Evolutionary conservation across 2,329 filamentous ascomycete species (phyloP), one percentile per base, ranked within the genome.

Genomic region (Diaporthe amygdali): DNA sequence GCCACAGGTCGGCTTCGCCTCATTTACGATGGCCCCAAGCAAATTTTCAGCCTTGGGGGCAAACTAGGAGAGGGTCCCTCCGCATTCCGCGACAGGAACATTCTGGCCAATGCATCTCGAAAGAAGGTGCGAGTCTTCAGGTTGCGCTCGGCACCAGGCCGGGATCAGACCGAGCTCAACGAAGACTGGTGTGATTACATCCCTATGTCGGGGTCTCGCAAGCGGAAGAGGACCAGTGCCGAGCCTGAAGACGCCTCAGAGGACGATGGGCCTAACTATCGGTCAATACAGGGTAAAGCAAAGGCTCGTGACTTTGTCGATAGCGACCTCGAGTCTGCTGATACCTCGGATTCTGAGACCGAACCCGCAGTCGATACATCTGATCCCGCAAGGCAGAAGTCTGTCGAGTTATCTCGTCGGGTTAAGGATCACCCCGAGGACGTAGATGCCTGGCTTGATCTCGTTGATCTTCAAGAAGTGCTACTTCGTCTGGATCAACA

Each of bases 391-490:
- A 88, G 84, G 54, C 82, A 86, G 77, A 87, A 82, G 70, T 90
- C 90, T 17, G 84, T 92, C 0, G 84, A 91, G 66, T 84, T 98
- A 9, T 89, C 88, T 3, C 88, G 87, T 15, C 86, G 80, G 37
- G 90, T 94, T 41, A 90, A 92, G 69, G 84, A 92, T 1, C 80
- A 89, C 27, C 94, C 95, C 1, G 80, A 86, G 7, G 89, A 97
- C 76, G 84, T 93, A 25, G 83, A 90, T 51, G 86, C 90, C 22
- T 98, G 96, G 96, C 80, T 97, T 20, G 86, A 89, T 46, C 85
- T 98, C n/a, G 92, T 96, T 55, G 83, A 90, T 9, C 91, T 97
- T 72, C 96, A 98, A 81, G 90, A 94, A 73, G 80, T 81, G 2
- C 84, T 97, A 69, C 82, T 96, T 51, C 83, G 83, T 66, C 82